Conservation (phyloP, 495 filamentous ascomycete species). For the Ascobolus immersus region DNA sequence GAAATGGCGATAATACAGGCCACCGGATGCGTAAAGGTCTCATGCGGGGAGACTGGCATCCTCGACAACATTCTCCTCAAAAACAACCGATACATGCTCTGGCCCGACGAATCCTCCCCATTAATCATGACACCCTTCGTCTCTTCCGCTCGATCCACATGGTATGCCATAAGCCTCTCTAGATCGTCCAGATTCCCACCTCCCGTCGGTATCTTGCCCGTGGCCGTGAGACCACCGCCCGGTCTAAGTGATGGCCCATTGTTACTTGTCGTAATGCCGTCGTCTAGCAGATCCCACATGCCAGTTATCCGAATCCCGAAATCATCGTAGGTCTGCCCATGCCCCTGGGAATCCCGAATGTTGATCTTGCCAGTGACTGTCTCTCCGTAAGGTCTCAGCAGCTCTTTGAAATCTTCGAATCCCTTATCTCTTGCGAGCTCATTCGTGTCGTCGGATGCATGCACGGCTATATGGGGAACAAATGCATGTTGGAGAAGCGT, state of each 20-base stretch:
- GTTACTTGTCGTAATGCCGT: constrained; percentile 12
- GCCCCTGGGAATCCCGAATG: constrained; percentile 67
- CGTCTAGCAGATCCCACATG: constrained; percentile 35
- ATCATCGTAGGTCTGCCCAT: constrained; percentile 61
- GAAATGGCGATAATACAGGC: constrained; percentile 92
- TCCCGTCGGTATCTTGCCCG: no score
- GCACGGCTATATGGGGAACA: constrained; percentile 62
- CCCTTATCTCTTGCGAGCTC: constrained; percentile 61
- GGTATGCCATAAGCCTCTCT: no score
- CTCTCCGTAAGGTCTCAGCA: constrained; percentile 83
- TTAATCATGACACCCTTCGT: background rate
- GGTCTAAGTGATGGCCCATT: no score
- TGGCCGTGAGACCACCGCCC: no score
- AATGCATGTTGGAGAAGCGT: constrained; percentile 53
- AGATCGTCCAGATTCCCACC: no score
- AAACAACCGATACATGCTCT: constrained; percentile 38
- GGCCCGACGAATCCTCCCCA: background rate
- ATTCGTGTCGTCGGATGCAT: constrained; percentile 62
- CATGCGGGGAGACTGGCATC: constrained; percentile 48
- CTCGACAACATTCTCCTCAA: constrained; percentile 61
- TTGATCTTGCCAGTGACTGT: constrained; percentile 63
- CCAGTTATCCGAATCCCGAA: constrained; percentile 66
- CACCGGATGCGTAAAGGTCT: constrained; percentile 84
- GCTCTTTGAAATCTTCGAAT: constrained; percentile 55
- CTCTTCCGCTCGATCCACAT: background rate